These are phyloP conservation scores for Lipomyces orientalis DNA, from an alignment of 805 yeast species.

Conservation along the genomic window DNA sequence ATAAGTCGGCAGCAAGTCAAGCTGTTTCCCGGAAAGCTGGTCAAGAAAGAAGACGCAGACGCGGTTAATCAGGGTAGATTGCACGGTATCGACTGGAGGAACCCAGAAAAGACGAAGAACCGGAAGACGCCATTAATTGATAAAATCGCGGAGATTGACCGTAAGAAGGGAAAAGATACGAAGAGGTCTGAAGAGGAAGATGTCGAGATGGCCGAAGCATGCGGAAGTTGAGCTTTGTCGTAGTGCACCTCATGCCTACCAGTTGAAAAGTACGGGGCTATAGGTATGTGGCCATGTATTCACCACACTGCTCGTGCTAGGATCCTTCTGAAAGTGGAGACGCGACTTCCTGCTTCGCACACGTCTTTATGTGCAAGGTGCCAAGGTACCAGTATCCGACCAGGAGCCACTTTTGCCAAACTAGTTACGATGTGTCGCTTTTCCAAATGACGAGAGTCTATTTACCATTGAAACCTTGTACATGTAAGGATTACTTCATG, in stretches of 20 bases:
- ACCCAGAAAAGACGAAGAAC: constrained; percentile 10
- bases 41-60: constrained; percentile 21
- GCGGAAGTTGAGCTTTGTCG: neutral
- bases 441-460: neutral
- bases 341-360: neutral
- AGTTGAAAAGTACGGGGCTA: neutral
- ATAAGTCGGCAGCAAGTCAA: constrained; percentile 25
- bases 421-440: too few species aligned
- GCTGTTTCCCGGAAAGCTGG: constrained; percentile 26
- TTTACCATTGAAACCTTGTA: neutral
- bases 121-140: constrained; percentile 24
- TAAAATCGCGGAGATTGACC: constrained; percentile 22
- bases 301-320: neutral
- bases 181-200: neutral
- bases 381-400: neutral
- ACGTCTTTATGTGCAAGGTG: neutral
- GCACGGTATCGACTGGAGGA: constrained; percentile 27
- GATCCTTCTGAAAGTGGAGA: neutral
- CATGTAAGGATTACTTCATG: neutral
- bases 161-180: neutral
- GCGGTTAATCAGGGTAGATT: constrained; percentile 15
- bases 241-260: neutral
- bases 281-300: neutral
- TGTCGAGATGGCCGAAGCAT: constrained; percentile 12
- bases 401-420: neutral